Evolutionary conservation across 1,284 basidiomycete genomes (phyloP).

Genomic region (Apiotrichum porosum): DNA sequence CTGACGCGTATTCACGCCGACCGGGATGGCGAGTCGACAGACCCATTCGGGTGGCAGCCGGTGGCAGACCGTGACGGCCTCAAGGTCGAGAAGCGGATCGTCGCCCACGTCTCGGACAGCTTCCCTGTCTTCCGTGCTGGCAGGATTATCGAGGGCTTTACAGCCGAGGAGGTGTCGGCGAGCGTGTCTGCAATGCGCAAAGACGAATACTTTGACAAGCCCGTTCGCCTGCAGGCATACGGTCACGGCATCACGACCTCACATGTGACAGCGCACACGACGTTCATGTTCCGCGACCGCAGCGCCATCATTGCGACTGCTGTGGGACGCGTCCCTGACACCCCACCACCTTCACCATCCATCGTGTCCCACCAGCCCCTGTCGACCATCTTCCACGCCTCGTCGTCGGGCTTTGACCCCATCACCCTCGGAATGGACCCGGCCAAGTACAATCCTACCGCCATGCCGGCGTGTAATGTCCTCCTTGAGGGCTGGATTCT

Average conservation of each 20-base stretch:
- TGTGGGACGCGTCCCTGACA: conserved; percentile 59
- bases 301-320: conserved; percentile 77
- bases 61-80: conserved; percentile 73
- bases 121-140: conserved; percentile 84
- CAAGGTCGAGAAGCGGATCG: conserved; percentile 68
- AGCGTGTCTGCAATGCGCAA: conserved; percentile 57
- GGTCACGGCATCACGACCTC: conserved; percentile 66
- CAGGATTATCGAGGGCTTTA: conserved; percentile 89
- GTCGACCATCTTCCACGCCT: conserved; percentile 65
- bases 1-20: conserved; percentile 67
- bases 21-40: conserved; percentile 52
- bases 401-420: conserved; percentile 65
- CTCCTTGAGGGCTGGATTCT: conserved; percentile 94
- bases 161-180: conserved; percentile 82
- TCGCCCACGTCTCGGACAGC: conserved; percentile 69
- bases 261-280: conserved; percentile 55
- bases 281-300: conserved; percentile 87
- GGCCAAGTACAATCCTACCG: conserved; percentile 71
- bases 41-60: conserved; percentile 68
- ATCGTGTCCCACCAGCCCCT: conserved; percentile 45
- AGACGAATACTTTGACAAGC: conserved; percentile 55
- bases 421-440: conserved; percentile 55
- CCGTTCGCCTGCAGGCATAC: conserved; percentile 68
- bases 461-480: conserved; percentile 71
- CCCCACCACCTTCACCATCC: conserved; percentile 48